Conservation (phyloP, 257 asterid genomes). For the Paulownia fortunei region DNA sequence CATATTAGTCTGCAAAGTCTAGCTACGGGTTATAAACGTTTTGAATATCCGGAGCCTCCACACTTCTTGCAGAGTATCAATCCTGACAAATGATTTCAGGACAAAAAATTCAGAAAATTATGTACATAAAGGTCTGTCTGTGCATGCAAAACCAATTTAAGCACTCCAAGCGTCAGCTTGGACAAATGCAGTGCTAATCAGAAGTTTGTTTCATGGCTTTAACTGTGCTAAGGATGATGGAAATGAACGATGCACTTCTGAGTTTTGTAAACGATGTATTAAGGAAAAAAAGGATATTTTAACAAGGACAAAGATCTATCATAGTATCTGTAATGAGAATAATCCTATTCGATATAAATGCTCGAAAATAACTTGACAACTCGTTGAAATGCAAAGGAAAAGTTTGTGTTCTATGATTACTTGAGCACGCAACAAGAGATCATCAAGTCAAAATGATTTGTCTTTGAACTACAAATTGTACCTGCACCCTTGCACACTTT, state of each 20-base stretch:
- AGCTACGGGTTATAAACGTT: constrained; percentile 53
- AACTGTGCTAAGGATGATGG: too few species aligned
- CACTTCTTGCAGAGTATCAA: constrained; percentile 92
- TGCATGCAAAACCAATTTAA: neutral
- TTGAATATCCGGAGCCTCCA: constrained; percentile 93
- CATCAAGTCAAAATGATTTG: neutral
- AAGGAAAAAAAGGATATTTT: too few species aligned
- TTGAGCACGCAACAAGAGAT: neutral
- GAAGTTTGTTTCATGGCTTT: too few species aligned
- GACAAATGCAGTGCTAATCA: neutral
- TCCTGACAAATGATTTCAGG: constrained; percentile 49
- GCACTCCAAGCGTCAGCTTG: neutral
- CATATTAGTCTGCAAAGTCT: constrained; percentile 18
- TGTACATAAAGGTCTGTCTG: neutral
- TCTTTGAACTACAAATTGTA: constrained; percentile 17
- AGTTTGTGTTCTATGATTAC: neutral
- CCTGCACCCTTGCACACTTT: constrained; percentile 99
- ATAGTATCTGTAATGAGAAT: too few species aligned
- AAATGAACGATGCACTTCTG: too few species aligned
- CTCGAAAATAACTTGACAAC: too few species aligned
- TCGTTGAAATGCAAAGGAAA: too few species aligned
- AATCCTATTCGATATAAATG: too few species aligned
- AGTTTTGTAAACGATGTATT: too few species aligned
- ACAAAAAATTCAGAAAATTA: neutral
- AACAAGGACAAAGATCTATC: too few species aligned